Evolutionary conservation across 73 alveolate species (phyloP).

Genomic region (Loxodes magnus): DNA sequence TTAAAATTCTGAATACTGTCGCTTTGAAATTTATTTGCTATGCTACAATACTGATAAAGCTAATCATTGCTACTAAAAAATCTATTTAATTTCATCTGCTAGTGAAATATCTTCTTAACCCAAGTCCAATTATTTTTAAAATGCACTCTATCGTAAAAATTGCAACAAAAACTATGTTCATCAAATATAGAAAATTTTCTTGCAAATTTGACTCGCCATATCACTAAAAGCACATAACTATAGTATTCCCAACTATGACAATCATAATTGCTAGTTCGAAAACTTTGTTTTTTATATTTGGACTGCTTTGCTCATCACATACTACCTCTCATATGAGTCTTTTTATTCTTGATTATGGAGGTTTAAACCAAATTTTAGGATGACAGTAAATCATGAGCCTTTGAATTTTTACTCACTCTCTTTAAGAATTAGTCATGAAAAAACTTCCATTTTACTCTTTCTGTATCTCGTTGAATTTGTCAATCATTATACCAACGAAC

Average conservation of each 20-base stretch:
- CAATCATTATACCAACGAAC: slow-evolving; percentile 42
- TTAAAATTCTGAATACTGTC: slow-evolving; percentile 20
- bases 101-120: slow-evolving; percentile 17
- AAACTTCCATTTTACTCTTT: slow-evolving; percentile 33
- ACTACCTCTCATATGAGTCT: neutral
- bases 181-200: neutral
- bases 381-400: slow-evolving; percentile 16
- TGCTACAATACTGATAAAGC: neutral
- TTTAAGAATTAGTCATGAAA: slow-evolving; percentile 21
- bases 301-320: neutral
- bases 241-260: neutral
- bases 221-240: neutral
- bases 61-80: slow-evolving; percentile 20
- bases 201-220: neutral
- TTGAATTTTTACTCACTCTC: slow-evolving; percentile 50
- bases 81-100: slow-evolving; percentile 36
- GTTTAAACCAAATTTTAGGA: slow-evolving; percentile 9
- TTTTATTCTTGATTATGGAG: neutral
- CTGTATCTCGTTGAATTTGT: slow-evolving; percentile 40
- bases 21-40: slow-evolving; percentile 10
- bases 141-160: slow-evolving; percentile 31
- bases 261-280: neutral
- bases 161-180: slow-evolving; percentile 9
- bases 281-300: no score
- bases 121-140: slow-evolving; percentile 21